A percentile compares a stretch with the other conserved stretches of the same genome.
Conservation (phyloP, 192 early-diverging fungal species). For the Allomyces arbusculus region DNA sequence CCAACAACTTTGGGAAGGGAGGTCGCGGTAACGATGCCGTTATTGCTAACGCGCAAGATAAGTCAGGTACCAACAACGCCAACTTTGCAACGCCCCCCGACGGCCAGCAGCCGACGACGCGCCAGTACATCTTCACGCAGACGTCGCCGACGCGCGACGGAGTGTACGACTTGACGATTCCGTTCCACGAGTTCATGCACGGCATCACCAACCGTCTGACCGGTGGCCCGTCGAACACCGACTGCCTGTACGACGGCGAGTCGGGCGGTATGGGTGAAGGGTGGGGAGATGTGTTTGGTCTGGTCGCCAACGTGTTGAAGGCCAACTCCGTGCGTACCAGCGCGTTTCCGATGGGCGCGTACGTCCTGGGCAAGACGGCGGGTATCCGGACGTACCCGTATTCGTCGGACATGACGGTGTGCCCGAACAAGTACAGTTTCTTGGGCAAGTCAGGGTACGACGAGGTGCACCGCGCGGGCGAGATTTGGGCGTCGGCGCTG, state of each 20-base stretch:
- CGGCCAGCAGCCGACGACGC: slow-evolving; percentile 73
- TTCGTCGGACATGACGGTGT: neutral
- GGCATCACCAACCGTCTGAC: slow-evolving; percentile 81
- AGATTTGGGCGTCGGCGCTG: slow-evolving; percentile 79
- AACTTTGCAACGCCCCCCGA: slow-evolving; percentile 92
- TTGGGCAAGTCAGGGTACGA: neutral
- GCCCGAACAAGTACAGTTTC: slow-evolving; percentile 2
- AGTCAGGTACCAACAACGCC: slow-evolving; percentile 71
- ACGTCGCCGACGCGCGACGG: slow-evolving; percentile 56
- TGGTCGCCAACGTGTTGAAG: slow-evolving; percentile 6
- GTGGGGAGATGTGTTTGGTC: slow-evolving; percentile 2
- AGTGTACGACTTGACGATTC: slow-evolving; percentile 72
- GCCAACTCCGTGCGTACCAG: slow-evolving; percentile 20
- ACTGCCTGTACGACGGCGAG: slow-evolving; percentile 48
- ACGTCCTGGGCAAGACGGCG: slow-evolving; percentile 44
- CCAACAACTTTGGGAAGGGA: slow-evolving; percentile 49
- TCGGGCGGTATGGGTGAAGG: slow-evolving; percentile 5
- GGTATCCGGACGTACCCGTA: slow-evolving; percentile 63
- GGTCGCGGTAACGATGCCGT: slow-evolving; percentile 63
- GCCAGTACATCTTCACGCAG: slow-evolving; percentile 81
- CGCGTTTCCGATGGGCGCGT: slow-evolving; percentile 61
- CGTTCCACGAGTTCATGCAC: slow-evolving; percentile 86
- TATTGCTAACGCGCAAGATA: slow-evolving; percentile 81
- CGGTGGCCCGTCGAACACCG: slow-evolving; percentile 74
- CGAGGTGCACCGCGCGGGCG: neutral